Conservation (phyloP, 441 rosid genomes). For the Bruguiera hainesii region DNA sequence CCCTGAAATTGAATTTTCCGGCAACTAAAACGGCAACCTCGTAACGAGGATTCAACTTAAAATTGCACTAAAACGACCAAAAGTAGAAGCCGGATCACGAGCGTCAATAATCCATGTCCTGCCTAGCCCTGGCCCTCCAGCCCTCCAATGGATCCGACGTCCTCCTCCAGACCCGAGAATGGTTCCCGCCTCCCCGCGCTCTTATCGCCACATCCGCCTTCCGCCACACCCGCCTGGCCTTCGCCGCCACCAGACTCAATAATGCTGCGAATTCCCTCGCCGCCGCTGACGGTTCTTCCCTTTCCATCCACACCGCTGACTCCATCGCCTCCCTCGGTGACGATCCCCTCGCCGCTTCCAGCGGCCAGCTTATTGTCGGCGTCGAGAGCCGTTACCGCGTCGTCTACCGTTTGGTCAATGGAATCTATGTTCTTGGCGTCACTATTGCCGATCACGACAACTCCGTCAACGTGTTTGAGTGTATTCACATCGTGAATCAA, state of each 20-base stretch:
- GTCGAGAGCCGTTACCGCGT: slow-evolving; percentile 95
- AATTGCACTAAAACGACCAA: too few relatives aligned
- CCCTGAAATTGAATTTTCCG: too few relatives aligned
- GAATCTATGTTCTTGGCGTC: slow-evolving; percentile 83
- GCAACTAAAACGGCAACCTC: too few relatives aligned
- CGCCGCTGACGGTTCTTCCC: slow-evolving; percentile 22
- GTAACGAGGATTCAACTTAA: too few relatives aligned
- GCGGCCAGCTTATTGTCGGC: slow-evolving; percentile 92
- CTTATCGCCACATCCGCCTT: slow-evolving; percentile 85
- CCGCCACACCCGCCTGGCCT: slow-evolving; percentile 77
- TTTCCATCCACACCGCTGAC: slow-evolving; percentile 20
- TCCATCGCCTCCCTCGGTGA: slow-evolving; percentile 53
- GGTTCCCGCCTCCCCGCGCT: slow-evolving; percentile 94
- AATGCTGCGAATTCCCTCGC: slow-evolving; percentile 30
- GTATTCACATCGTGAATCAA: slow-evolving; percentile 88
- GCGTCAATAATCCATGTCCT: slow-evolving; percentile 44
- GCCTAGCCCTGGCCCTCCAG: slow-evolving; percentile 81
- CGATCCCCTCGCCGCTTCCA: slow-evolving; percentile 90
- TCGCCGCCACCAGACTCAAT: slow-evolving; percentile 49
- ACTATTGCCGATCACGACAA: slow-evolving; percentile 80
- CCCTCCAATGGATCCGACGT: slow-evolving; percentile 83
- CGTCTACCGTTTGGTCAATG: slow-evolving; percentile 84
- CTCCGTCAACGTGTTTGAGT: slow-evolving; percentile 87
- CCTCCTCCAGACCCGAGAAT: slow-evolving; percentile 85
- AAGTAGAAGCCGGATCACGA: not conserved